Evolutionary conservation across 2,329 filamentous ascomycete species (phyloP).

Genomic region (Cercospora berteroae): DNA sequence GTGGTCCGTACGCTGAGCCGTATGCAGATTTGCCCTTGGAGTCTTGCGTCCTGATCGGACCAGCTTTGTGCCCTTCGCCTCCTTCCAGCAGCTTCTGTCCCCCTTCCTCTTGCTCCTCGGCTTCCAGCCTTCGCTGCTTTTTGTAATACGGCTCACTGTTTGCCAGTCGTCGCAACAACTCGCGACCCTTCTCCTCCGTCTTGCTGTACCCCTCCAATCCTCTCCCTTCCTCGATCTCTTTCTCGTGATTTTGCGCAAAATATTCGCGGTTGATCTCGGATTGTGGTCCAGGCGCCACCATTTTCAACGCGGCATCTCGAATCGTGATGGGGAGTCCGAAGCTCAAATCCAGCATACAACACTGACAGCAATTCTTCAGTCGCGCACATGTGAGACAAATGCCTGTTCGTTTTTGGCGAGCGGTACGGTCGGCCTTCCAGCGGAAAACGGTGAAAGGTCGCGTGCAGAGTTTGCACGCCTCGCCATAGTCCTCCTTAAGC

Average conservation of each 20-base stretch:
- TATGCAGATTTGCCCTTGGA: conserved; percentile 40
- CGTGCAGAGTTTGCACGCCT: conserved; percentile 70
- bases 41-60: conserved; percentile 75
- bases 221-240: conserved; percentile 87
- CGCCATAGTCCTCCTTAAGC: conserved; percentile 94
- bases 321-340: conserved; percentile 95
- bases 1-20: conserved; percentile 32
- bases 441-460: conserved; percentile 93
- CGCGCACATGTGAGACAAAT: conserved; percentile 96
- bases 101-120: conserved; percentile 38
- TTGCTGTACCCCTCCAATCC: conserved; percentile 91
- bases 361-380: conserved; percentile 98
- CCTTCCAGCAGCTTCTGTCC: conserved; percentile 46
- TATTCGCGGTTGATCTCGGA: conserved; percentile 95
- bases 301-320: conserved; percentile 92
- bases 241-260: conserved; percentile 96
- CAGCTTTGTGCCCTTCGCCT: conserved; percentile 49
- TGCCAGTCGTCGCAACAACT: conserved; percentile 78
- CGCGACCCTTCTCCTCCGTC: conserved; percentile 93
- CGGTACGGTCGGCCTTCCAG: conserved; percentile 89
- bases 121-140: conserved; percentile 70
- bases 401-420: conserved; percentile 87
- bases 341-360: conserved; percentile 95
- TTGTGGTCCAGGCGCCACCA: conserved; percentile 90
- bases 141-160: conserved; percentile 94